phyloP scores from a whole-genome alignment of 2,329 filamentous ascomycete genomes.

The Domatiomyces catenatus region DNA sequence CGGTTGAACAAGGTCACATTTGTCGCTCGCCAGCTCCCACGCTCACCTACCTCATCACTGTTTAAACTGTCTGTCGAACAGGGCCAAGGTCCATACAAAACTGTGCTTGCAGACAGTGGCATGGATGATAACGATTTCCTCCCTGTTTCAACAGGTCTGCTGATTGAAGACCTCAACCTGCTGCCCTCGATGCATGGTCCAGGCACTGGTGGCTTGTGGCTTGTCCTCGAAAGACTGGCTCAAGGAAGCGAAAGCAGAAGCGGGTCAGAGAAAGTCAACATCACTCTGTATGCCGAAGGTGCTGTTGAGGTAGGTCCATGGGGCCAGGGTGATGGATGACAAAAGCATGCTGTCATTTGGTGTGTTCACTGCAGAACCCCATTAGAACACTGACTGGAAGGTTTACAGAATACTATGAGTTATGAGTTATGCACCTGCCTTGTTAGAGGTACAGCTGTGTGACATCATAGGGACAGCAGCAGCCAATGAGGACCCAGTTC shows the following conservation, averaged over 20 bases:
- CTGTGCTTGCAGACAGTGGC: conserved; percentile 39
- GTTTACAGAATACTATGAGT: too few species aligned
- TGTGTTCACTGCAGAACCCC: too few species aligned
- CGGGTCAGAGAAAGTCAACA: conserved; percentile 23
- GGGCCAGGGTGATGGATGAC: conserved; percentile 9
- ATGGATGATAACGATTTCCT: conserved; percentile 56
- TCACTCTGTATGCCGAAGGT: conserved; percentile 31
- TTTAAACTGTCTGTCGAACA: conserved; percentile 59
- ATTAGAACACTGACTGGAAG: too few species aligned
- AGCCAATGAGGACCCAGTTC: too few species aligned
- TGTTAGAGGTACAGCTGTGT: too few species aligned
- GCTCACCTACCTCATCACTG: conserved; percentile 27
- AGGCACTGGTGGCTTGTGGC: conserved; percentile 47
- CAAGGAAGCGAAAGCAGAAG: conserved; percentile 24
- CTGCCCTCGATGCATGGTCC: conserved; percentile 41
- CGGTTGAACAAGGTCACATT: conserved; percentile 49
- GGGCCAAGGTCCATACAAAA: conserved; percentile 54
- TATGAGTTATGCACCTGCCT: too few species aligned
- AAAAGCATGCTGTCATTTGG: background rate
- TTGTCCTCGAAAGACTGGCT: conserved; percentile 63
- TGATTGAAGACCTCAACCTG: conserved; percentile 60
- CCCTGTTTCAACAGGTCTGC: conserved; percentile 50
- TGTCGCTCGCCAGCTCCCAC: conserved; percentile 20
- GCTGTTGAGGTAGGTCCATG: conserved; percentile 25
- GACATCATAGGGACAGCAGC: too few species aligned